These are phyloP conservation scores for Euclidium syriacum DNA, from an alignment of 345 rosid genomes.

Conservation along the genomic window DNA sequence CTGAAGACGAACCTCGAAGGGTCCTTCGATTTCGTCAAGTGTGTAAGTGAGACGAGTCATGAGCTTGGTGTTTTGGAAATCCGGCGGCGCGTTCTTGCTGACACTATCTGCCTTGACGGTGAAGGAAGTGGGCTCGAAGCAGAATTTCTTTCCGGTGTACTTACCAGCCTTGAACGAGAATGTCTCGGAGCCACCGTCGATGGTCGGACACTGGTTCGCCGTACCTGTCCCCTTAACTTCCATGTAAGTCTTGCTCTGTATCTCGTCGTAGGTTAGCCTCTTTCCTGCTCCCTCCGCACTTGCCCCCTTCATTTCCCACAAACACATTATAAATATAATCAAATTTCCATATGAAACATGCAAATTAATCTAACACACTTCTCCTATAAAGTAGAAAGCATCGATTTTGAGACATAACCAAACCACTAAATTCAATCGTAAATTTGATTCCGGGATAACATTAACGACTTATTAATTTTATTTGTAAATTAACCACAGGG, in stretches of 20 bases:
- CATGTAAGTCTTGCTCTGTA: constrained; percentile 92
- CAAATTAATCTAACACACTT: not conserved
- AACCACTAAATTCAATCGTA: not conserved
- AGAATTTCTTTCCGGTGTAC: constrained; percentile 79
- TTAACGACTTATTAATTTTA: not conserved
- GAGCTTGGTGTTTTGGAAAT: constrained; percentile 89
- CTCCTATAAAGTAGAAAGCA: not conserved
- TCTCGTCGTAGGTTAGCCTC: constrained; percentile 91
- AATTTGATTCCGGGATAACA: not conserved
- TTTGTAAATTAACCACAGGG: too few species aligned
- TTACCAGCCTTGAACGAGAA: constrained; percentile 83
- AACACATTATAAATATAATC: not conserved
- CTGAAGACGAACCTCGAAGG: constrained; percentile 52
- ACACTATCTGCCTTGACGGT: constrained; percentile 91
- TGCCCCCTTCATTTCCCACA: constrained; percentile 56
- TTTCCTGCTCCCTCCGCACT: constrained; percentile 79
- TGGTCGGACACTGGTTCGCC: constrained; percentile 83
- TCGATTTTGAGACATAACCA: not conserved
- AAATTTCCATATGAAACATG: not conserved
- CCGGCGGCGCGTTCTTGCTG: constrained; percentile 73
- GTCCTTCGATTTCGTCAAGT: constrained; percentile 93
- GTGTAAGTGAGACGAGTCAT: constrained; percentile 98
- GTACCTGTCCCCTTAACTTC: constrained; percentile 96
- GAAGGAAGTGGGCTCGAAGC: constrained; percentile 96
- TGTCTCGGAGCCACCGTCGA: constrained; percentile 67